Conservation (phyloP, 257 asterid species). For the Scutellaria barbata region DNA sequence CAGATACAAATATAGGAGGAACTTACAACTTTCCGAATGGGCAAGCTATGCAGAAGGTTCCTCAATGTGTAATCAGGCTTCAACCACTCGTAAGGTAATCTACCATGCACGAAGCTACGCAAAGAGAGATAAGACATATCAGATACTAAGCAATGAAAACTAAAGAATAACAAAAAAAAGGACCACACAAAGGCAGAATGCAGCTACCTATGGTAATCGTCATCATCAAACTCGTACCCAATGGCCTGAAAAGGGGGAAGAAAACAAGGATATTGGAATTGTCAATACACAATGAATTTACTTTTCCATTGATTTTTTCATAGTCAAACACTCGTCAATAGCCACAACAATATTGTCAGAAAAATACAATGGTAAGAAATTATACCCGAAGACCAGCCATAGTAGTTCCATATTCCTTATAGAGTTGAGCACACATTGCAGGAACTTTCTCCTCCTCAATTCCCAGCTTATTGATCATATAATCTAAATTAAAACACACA, state of each 20-base stretch:
- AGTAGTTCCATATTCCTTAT: conserved; percentile 91
- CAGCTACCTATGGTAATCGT: conserved; percentile 77
- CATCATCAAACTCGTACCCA: conserved; percentile 79
- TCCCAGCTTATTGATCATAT: conserved; percentile 72
- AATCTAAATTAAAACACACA: conserved; percentile 50
- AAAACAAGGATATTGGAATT: neutral
- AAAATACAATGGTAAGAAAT: neutral
- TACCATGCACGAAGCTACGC: conserved; percentile 81
- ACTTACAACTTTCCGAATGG: conserved; percentile 84
- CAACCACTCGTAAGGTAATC: conserved; percentile 80
- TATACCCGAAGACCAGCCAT: conserved; percentile 94
- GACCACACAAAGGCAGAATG: conserved; percentile 12
- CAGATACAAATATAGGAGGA: neutral
- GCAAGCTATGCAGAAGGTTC: conserved; percentile 67
- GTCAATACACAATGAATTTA: conserved; percentile 13
- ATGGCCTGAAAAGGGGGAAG: conserved; percentile 57
- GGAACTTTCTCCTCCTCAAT: conserved; percentile 69
- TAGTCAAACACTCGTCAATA: neutral
- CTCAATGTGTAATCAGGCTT: conserved; percentile 67
- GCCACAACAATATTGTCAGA: neutral
- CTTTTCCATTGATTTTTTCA: neutral
- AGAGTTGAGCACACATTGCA: conserved; percentile 64
- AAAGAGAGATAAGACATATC: neutral
- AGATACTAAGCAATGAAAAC: neutral
- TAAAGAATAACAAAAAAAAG: conserved; percentile 7